Evolutionary conservation across 805 yeast genomes (phyloP), one percentile per base, ranked within the genome.

Genomic region (Candida piceae): DNA sequence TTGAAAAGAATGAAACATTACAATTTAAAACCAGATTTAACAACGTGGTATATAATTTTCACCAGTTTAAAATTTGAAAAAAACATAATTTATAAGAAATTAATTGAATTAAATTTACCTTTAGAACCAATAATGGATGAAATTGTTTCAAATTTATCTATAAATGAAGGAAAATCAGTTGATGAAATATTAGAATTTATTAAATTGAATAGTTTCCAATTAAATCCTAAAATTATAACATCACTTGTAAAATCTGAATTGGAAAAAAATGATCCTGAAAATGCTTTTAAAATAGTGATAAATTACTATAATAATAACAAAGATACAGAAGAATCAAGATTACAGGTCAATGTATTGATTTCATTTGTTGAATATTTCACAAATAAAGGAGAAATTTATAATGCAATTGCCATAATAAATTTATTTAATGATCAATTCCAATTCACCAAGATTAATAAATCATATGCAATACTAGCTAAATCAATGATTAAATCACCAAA

Each of bases 31-130:
- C 57, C 55, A 1, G 39, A 49, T 25, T 22, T 42, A 12, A 48
- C 49, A 8, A 48, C 57, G 8, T 51, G 55, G 44, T 52, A 43
- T 36, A 48, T 51, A 9, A 32, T 51, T 12, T 42, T 48, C 19
- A 29, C 32, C 4, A 33, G 39, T 28, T 32, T 44, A 2, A 29
- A 34, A 4, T 12, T 15, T 2, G 39, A 40, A 8, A 46, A 41
- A 31, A 33, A 34, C 13, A 16, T 32, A 2, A 25, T 52, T 4
- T 43, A 30, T 22, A 42, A 48, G 2, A 16, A 36, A 16, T 31
- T 49, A 42, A 16, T 22, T 21, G 28, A 39, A 15, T 13, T 30
- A 17, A 31, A 38, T 3, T 25, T 37, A 17, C 39, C 48, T 0
- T 4, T 41, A 16, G 33, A 23, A 3, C 53, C 53, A 1, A 36